Evolutionary conservation across 805 yeast genomes (phyloP).

Genomic region (Metschnikowia vanudenii): DNA sequence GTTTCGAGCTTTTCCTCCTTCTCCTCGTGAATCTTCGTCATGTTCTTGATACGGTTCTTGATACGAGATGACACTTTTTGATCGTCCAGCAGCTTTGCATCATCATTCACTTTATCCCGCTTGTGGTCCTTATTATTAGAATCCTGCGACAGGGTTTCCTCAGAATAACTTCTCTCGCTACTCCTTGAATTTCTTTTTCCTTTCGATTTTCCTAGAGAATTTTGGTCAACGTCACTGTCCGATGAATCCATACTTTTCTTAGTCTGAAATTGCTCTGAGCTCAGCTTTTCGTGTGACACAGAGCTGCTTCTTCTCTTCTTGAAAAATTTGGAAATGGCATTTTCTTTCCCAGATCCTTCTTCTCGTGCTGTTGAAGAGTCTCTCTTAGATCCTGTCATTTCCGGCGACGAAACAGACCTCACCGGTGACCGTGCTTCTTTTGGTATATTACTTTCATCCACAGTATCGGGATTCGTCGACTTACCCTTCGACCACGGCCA

Average conservation of each 20-base stretch:
- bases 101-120: slow-evolving; percentile 6
- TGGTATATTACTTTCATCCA: background rate
- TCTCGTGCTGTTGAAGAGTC: slow-evolving; percentile 4
- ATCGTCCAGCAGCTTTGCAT: slow-evolving; percentile 9
- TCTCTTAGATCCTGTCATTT: slow-evolving; percentile 18
- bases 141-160: slow-evolving; percentile 3
- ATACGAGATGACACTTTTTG: slow-evolving; percentile 14
- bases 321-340: slow-evolving; percentile 41
- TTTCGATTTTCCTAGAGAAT: background rate
- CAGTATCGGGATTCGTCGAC: slow-evolving; percentile 1
- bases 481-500: slow-evolving; percentile 42
- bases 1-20: slow-evolving; percentile 8
- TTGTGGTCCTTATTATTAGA: slow-evolving; percentile 1
- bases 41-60: slow-evolving; percentile 19
- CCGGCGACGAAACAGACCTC: slow-evolving; percentile 42
- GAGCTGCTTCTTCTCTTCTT: slow-evolving; percentile 31
- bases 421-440: slow-evolving; percentile 17
- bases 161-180: slow-evolving; percentile 3
- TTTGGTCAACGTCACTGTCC: slow-evolving; percentile 6
- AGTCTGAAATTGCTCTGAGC: background rate
- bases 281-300: slow-evolving; percentile 11
- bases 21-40: slow-evolving; percentile 16
- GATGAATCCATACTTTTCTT: slow-evolving; percentile 5
- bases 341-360: slow-evolving; percentile 32
- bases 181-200: slow-evolving; percentile 3